Evolutionary conservation across 106 monocot genomes (phyloP).

Genomic region (Agapanthus africanus): DNA sequence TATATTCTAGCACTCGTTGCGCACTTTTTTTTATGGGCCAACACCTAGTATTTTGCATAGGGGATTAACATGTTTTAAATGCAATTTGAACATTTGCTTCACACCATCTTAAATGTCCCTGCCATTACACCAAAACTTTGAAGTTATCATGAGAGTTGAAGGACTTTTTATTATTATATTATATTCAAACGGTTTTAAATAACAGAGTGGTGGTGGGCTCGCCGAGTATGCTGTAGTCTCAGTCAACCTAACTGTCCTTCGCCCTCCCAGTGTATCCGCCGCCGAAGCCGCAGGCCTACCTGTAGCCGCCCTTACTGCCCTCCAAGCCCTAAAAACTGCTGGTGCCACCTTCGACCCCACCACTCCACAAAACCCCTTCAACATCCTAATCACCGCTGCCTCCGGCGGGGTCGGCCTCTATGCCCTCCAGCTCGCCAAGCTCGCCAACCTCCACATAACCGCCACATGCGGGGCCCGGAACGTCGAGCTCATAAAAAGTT

Average conservation of each 20-base stretch:
- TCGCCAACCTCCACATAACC: slow-evolving; percentile 26
- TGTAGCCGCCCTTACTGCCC: slow-evolving; percentile 26
- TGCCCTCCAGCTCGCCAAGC: slow-evolving; percentile 41
- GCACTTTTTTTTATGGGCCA: too few species aligned
- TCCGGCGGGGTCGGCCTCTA: slow-evolving; percentile 44
- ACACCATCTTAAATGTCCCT: too few species aligned
- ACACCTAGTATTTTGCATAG: too few species aligned
- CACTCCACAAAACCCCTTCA: not conserved
- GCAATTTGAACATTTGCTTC: too few species aligned
- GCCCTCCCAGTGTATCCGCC: slow-evolving; percentile 21
- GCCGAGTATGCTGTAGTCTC: slow-evolving; percentile 33
- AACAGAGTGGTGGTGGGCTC: slow-evolving; percentile 28
- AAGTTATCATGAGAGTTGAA: too few species aligned
- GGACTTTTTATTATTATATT: too few species aligned
- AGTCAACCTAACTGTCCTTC: slow-evolving; percentile 16
- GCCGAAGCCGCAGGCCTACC: slow-evolving; percentile 32
- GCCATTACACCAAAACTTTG: too few species aligned
- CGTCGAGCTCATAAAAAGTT: slow-evolving; percentile 19
- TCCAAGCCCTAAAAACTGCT: slow-evolving; percentile 22
- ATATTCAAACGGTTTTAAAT: too few species aligned
- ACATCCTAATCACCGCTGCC: slow-evolving; percentile 47
- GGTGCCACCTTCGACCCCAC: slow-evolving; percentile 2
- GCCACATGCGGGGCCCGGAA: slow-evolving; percentile 47
- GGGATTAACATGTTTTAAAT: too few species aligned
- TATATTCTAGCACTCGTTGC: too few species aligned